Evolutionary conservation across 768 basidiomycete genomes (phyloP), one percentile per base, ranked within the genome.

Genomic region (Butyriboletus loyo): DNA sequence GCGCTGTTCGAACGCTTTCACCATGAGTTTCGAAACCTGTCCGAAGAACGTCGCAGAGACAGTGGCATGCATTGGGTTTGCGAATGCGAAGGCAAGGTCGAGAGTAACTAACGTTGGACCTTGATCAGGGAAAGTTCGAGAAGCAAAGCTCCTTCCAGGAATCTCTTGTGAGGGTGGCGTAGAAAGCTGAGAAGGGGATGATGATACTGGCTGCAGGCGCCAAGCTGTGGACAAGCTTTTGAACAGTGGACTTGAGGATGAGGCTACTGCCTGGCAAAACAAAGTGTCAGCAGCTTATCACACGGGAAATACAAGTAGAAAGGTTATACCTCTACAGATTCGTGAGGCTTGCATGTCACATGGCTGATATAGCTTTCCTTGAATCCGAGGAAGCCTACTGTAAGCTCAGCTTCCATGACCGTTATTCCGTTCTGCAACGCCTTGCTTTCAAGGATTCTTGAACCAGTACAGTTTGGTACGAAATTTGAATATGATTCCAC

Each of bases 1-100:
- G 25, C 94, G 80, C 57, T 86, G 78, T 72, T 98, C 94, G 61
- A 99, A 99, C 1, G 95, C 94, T 48, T 86, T 74, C 22, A 98
- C 86, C 92, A 97, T 98, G 71, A 87, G 78, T 59, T 82, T 82
- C 4, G 90, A 89, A 5, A 97, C 86, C 65, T 89, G 84, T 9
- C 88, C 88, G 65, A 98, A 91, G 67, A 98, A 93, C 4, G 84
- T 74, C 21, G 85, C 78, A 5, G 91, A 89, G n/a, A 95, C 78
- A 5, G 84, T 79, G 3, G 91, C 87, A 65, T 98, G 86, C 28
- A 95, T 60, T 0, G 93, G 94, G 63, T 85, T 94, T 41, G 88
- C 80, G 66, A 98, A 98, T 24, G 88, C 82, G 69, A 89, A 99
- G 1, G 79, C 78, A 32, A 99, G 76, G 57, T 95, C 88, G 49